Percentiles rank a stretch among this genome's conserved stretches.
phyloP scores from a whole-genome alignment of 768 basidiomycete genomes.

The Gloeostereum incarnatum region DNA sequence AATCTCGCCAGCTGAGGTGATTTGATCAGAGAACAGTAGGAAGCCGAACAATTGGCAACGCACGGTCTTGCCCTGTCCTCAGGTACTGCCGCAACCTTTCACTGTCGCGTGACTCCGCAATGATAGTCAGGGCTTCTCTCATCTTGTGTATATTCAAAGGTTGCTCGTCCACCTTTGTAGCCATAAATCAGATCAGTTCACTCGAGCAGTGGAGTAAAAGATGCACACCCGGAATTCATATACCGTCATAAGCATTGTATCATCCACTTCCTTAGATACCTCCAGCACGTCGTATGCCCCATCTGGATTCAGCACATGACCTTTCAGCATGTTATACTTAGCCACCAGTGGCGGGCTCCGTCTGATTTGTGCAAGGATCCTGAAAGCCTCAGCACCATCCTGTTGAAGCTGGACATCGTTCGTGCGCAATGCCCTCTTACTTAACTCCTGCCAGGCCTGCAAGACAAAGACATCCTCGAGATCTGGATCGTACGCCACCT shows the following conservation, averaged over 20 bases:
- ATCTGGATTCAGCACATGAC: constrained; percentile 53
- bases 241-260: constrained; percentile 68
- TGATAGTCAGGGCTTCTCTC: constrained; percentile 62
- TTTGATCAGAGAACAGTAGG: neutral
- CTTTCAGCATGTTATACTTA: constrained; percentile 45
- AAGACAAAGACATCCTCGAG: constrained; percentile 63
- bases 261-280: constrained; percentile 62
- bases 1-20: constrained; percentile 54
- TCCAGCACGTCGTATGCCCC: constrained; percentile 68
- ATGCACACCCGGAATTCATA: constrained; percentile 57
- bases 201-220: constrained; percentile 1
- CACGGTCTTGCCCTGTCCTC: constrained; percentile 66
- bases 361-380: constrained; percentile 56
- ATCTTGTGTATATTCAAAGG: constrained; percentile 60
- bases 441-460: constrained; percentile 58
- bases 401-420: constrained; percentile 37
- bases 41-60: constrained; percentile 19
- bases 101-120: constrained; percentile 71
- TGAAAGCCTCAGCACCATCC: constrained; percentile 59
- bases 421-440: constrained; percentile 40
- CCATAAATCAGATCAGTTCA: constrained; percentile 6
- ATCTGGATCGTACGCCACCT: constrained; percentile 63
- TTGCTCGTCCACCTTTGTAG: constrained; percentile 56
- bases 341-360: constrained; percentile 39
- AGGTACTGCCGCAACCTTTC: constrained; percentile 58